phyloP scores from a whole-genome alignment of 2,329 filamentous ascomycete species.

The Tympanopsis confertula region DNA sequence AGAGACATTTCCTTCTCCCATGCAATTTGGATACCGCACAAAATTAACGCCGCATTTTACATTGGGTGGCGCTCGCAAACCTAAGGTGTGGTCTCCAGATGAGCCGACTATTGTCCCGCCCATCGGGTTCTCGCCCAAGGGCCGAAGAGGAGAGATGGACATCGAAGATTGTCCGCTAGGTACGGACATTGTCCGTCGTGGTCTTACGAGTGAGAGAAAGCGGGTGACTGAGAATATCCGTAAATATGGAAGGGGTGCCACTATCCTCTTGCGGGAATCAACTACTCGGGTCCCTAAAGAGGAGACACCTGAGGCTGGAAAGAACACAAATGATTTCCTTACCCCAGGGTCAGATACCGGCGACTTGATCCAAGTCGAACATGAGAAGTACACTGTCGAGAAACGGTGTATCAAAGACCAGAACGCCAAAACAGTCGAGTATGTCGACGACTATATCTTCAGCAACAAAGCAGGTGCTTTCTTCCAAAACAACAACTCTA shows the following conservation, averaged over 20 bases:
- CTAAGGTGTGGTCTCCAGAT: conserved; percentile 25
- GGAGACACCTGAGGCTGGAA: conserved; percentile 6
- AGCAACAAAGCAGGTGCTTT: conserved; percentile 60
- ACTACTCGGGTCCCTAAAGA: conserved; percentile 39
- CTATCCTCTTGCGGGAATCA: conserved; percentile 55
- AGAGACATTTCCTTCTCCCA: conserved; percentile 56
- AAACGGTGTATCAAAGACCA: conserved; percentile 61
- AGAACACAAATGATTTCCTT: conserved; percentile 12
- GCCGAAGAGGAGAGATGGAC: conserved; percentile 51
- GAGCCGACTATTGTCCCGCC: conserved; percentile 33
- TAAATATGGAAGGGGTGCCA: conserved; percentile 50
- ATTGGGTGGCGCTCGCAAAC: conserved; percentile 29
- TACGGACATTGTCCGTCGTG: conserved; percentile 53
- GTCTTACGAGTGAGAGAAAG: conserved; percentile 49
- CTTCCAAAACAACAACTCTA: conserved; percentile 73
- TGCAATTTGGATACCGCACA: conserved; percentile 64
- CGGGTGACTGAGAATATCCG: conserved; percentile 45
- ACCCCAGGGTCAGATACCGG: conserved; percentile 4
- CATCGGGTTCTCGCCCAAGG: conserved; percentile 62
- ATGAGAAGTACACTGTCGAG: conserved; percentile 39
- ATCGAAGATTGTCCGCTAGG: conserved; percentile 69
- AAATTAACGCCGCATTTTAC: conserved; percentile 67
- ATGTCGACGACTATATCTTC: conserved; percentile 55
- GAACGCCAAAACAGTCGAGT: conserved; percentile 55
- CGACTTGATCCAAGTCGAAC: conserved; percentile 33